Base-by-base conservation (phyloP, 2,329 filamentous ascomycete species). In the Beauveria sp. region DNA sequence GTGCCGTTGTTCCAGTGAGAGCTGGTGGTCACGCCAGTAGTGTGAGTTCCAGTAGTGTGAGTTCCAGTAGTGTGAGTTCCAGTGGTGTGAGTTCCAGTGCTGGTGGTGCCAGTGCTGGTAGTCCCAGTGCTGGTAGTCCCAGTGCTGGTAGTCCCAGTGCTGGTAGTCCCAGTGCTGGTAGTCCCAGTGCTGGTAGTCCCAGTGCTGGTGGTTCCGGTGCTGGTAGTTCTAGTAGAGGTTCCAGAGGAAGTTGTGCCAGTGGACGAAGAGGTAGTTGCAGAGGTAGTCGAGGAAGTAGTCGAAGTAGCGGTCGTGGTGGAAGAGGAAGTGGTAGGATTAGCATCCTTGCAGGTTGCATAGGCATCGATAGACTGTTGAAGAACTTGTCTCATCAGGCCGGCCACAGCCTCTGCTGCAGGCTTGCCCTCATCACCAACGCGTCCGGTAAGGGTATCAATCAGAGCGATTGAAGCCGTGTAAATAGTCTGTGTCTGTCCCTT, bases 401-500 rank as follows among this genome's bases (percentile, higher is more conserved):
- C 26, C 16, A 50, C 26, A 7, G 56, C 56, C 31, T 34, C 31
- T 9, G 28, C 48, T 3, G 56, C 45, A 24, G 9, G 20, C 10
- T 12, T 8, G 8, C 42, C 24, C 12, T 24, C 34, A 3, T 10
- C 45, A 24, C 24, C 51, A 9, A 61, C 50, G 1, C 51, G 50
- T 2, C 12, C 7, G 8, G 50, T 61, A 26, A 62, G 28, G 6
- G 24, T 56, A 26, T 62, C 52, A 46, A 62, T 62, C 22, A 62
- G 60, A 6, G 18, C 53, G 20, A 22, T 62, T 0, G 60, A 62
- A 8, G 14, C 26, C 8, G 7, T 18, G 7, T 24, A 26, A 14
- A 50, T 46, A 5, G n/a, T 22, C n/a, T 22, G 20, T 3, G 45
- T 43, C 38, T 62, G 52, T 4, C 22, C 3, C 26, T 62, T 46